These are phyloP conservation scores for Rhynchospora tenuis DNA, from an alignment of 176 grass and related monocot genomes.

Conservation along the genomic window DNA sequence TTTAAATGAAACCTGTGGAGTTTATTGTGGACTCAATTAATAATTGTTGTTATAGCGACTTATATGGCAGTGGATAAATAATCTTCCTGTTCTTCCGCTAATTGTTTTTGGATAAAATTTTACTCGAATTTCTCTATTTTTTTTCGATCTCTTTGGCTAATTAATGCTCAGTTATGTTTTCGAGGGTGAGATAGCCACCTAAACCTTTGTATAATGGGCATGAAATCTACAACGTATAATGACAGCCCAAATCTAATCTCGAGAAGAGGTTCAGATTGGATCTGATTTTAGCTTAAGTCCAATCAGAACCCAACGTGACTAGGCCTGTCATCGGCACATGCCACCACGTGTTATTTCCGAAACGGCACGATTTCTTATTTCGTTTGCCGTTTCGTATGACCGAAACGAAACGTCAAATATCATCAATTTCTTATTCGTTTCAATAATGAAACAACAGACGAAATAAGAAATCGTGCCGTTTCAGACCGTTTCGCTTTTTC, in stretches of 20 bases:
- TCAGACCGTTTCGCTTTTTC: no score
- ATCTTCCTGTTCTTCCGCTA: not conserved
- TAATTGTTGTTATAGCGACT: not conserved
- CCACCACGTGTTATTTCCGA: no score
- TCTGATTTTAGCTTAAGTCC: not conserved
- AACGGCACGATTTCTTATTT: no score
- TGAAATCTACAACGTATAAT: no score
- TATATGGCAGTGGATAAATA: not conserved
- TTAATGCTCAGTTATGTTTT: not conserved
- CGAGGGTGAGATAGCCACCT: not conserved
- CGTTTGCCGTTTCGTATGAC: no score
- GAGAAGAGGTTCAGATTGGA: not conserved
- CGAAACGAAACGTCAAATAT: no score
- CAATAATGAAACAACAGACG: no score
- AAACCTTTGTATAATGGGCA: not conserved
- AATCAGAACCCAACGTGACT: not conserved
- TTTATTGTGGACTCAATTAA: not conserved
- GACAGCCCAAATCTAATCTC: not conserved
- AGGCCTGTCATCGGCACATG: no score
- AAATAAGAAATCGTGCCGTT: no score
- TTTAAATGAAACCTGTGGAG: not conserved
- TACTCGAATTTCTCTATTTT: not conserved
- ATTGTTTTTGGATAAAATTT: not conserved
- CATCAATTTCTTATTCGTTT: no score
- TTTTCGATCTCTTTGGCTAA: not conserved